Percentiles rank a stretch among this genome's conserved stretches.
Evolutionary conservation across 1,139 yeast genomes (phyloP).

Genomic region (Suhomyces choctaworum): DNA sequence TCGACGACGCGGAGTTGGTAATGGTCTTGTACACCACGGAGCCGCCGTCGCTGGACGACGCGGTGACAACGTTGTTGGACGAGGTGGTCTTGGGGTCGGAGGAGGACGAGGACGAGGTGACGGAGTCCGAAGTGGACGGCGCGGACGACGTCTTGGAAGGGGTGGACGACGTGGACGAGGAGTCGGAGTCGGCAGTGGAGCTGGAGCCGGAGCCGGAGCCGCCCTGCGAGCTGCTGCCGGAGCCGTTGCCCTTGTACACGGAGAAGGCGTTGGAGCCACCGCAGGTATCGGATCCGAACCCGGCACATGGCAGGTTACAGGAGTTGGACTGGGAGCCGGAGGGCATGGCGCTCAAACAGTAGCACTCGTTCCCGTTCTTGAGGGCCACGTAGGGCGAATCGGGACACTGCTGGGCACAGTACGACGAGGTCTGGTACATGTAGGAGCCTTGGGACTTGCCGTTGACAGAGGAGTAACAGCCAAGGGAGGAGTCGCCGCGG

Average conservation of each 20-base stretch:
- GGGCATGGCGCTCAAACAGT: constrained; percentile 65
- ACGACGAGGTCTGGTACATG: constrained; percentile 49
- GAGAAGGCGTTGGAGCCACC: constrained; percentile 54
- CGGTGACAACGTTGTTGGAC: constrained; percentile 10
- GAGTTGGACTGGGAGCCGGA: constrained; percentile 24
- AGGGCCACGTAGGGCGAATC: constrained; percentile 59
- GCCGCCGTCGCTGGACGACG: constrained; percentile 12
- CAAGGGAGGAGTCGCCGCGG: constrained; percentile 18
- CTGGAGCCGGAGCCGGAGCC: constrained; percentile 6
- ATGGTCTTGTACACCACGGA: constrained; percentile 17
- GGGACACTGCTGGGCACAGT: constrained; percentile 51
- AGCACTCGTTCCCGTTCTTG: constrained; percentile 57
- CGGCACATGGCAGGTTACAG: constrained; percentile 53
- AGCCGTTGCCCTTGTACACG: constrained; percentile 36
- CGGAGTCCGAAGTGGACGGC: constrained; percentile 2
- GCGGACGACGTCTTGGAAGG: constrained; percentile 20
- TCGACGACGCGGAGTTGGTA: constrained; percentile 17
- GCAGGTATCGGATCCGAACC: constrained; percentile 52
- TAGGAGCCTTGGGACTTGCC: constrained; percentile 37
- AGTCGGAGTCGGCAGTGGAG: constrained; percentile 9
- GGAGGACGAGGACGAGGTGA: constrained; percentile 2
- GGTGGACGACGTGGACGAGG: constrained; percentile 19
- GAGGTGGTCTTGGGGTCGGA: background rate
- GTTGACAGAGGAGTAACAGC: constrained; percentile 36
- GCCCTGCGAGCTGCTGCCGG: constrained; percentile 7